Evolutionary conservation across 2,329 filamentous ascomycete genomes (phyloP).

Genomic region (Epichloe gansuensis): DNA sequence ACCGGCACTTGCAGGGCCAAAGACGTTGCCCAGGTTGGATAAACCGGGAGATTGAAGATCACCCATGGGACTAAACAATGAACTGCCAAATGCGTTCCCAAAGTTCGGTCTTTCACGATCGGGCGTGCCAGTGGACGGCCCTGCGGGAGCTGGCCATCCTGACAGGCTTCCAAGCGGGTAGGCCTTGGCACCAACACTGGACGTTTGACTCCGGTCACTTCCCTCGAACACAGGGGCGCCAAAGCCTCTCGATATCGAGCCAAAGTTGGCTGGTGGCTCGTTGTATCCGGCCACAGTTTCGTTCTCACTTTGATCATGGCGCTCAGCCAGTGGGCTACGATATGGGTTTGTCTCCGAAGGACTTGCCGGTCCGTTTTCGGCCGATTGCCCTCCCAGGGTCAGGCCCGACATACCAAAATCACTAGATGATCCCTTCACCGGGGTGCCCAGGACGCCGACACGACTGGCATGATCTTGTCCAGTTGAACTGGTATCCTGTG

Average conservation of each 20-base stretch:
- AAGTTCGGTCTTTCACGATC: constrained; percentile 49
- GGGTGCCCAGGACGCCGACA: constrained; percentile 36
- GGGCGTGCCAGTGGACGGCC: constrained; percentile 49
- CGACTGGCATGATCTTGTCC: constrained; percentile 19
- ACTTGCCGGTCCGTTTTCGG: constrained; percentile 61
- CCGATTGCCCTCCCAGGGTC: constrained; percentile 43
- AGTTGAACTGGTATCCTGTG: constrained; percentile 50
- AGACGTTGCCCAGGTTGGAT: constrained; percentile 54
- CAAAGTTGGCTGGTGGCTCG: constrained; percentile 37
- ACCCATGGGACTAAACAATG: constrained; percentile 63
- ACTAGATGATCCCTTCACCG: constrained; percentile 38
- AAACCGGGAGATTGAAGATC: constrained; percentile 68
- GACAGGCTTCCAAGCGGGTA: constrained; percentile 53
- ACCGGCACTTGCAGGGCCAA: constrained; percentile 48
- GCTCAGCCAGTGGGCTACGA: constrained; percentile 73
- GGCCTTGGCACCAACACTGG: constrained; percentile 67
- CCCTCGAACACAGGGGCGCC: constrained; percentile 45
- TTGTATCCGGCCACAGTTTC: constrained; percentile 33
- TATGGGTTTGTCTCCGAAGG: constrained; percentile 95
- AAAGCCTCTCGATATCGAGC: constrained; percentile 39
- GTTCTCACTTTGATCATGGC: constrained; percentile 50
- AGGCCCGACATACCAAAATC: constrained; percentile 53
- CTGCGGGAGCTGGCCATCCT: constrained; percentile 47
- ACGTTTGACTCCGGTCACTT: constrained; percentile 86
- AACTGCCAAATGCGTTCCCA: constrained; percentile 57